Evolutionary conservation across 306 rosid species (phyloP), one percentile per base, ranked within the genome.

Genomic region (Prinsepia uniflora): DNA sequence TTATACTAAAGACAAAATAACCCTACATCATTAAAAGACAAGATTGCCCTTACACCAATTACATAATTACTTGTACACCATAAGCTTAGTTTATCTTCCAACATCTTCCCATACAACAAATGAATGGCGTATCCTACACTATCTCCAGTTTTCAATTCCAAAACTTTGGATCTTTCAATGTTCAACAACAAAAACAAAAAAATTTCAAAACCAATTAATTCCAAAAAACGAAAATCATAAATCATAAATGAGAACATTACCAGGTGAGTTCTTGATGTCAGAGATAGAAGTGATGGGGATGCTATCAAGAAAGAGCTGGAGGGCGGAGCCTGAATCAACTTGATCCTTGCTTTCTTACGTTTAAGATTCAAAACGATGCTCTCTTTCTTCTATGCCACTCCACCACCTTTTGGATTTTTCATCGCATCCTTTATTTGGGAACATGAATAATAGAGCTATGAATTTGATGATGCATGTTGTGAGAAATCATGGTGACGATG

Each of bases 101-200:
- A 24, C 30, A 24, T 30, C 75, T 78, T 84, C 72, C 76, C 71
- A 39, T 81, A 80, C 81, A 85, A 34, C 74, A 67, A 48, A 65
- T 55, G 75, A 64, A 85, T 82, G 57, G 89, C 96, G 65, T 88
- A 80, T 76, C 76, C 79, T 8, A 91, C 74, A 63, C 36, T 55
- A 55, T 81, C 87, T 62, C 84, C 93, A 54, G 78, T 73, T 76
- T 81, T 84, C 74, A 91, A 65, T 74, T 86, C 92, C 77, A 85
- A 62, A 61, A 81, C 96, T 88, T 68, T 1, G 3, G 43, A 49
- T 41, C 0, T 39, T 8, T 52, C 10, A 5, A 48, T 14, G 13
- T 14, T 9, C 14, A 46, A 46, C 50, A 46, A 42, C 45, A 5
- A 3, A 1, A 42, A 42, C 45, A 42, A 15, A 66, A 7, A 13